Conservation (phyloP, 495 filamentous ascomycete genomes). For the Aspergillus incahuasiensis region DNA sequence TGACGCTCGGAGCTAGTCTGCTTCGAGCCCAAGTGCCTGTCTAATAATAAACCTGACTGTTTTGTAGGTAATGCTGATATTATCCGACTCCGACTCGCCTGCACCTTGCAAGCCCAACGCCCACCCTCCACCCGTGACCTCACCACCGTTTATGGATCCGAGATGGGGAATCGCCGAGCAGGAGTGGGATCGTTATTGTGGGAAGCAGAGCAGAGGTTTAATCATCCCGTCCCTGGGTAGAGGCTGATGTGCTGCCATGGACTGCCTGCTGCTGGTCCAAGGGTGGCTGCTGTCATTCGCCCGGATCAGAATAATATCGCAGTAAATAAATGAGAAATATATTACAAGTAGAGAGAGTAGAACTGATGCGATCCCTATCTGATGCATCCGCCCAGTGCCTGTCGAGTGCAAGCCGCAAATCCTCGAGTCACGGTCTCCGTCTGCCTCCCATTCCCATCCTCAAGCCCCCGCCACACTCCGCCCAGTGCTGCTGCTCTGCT, state of each 20-base stretch:
- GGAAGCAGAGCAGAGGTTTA: not conserved
- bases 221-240: not conserved
- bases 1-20: not conserved
- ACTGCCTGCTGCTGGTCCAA: not conserved
- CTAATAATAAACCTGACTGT: constrained; percentile 1
- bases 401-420: not conserved
- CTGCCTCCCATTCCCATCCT: no score
- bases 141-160: not conserved
- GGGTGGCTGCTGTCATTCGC: not conserved
- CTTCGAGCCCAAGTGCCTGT: not conserved
- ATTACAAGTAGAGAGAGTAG: constrained; percentile 7
- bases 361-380: not conserved
- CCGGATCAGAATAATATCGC: not conserved
- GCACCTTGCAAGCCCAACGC: not conserved
- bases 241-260: constrained; percentile 2
- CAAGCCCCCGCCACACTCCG: constrained; percentile 22
- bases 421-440: not conserved
- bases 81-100: not conserved
- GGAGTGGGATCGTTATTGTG: not conserved
- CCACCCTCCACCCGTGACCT: constrained; percentile 1
- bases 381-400: not conserved
- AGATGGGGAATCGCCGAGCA: not conserved
- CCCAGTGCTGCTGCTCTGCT: constrained; percentile 7
- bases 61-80: constrained; percentile 2
- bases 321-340: constrained; percentile 4